Evolutionary conservation across 2,329 filamentous ascomycete genomes (phyloP), one percentile per base, ranked within the genome.

Genomic region (Aspergillus fumigatus): DNA sequence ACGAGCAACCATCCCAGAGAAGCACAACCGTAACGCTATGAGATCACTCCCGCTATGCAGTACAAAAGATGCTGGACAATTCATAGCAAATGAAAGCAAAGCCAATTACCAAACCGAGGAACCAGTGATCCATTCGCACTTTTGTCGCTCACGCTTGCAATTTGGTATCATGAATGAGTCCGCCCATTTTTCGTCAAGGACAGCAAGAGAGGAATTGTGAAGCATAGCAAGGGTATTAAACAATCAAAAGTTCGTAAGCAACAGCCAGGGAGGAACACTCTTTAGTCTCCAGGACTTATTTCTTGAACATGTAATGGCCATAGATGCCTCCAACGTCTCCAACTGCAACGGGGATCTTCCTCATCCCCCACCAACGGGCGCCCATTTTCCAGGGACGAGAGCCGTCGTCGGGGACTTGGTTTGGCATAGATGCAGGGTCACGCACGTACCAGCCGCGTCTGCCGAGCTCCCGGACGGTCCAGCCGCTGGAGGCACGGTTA

Each of bases 301-400:
- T 75, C 67, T 82, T 82, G 66, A 83, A 84, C 78, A 83, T 83
- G 65, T 84, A 84, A 67, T 82, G 80, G 43, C 80, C 82, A 66
- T 84, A 84, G 65, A 84, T 78, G 3, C 82, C 82, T 25, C 81
- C 81, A 5, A 84, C 81, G 56, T 84, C 82, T 8, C 80, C 79
- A 38, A 79, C 73, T 14, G 78, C 80, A 59, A 84, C 78, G 2
- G 82, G 81, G 26, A 83, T 73, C 70, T 85, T 94, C 60, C 88
- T 82, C 85, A 92, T 92, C 40, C 90, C 90, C 90, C 90, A 93
- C 76, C 86, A 89, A 65, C 85, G 84, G 50, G 89, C 89, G 32
- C 90, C 90, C 87, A 91, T 88, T 78, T 94, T 94, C 90, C 90
- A 94, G 66, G 78, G 76, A 32, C 86, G 79, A 49, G 77, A 73